Conservation (phyloP, 2,329 filamentous ascomycete species). For the Penicillium sp. region DNA sequence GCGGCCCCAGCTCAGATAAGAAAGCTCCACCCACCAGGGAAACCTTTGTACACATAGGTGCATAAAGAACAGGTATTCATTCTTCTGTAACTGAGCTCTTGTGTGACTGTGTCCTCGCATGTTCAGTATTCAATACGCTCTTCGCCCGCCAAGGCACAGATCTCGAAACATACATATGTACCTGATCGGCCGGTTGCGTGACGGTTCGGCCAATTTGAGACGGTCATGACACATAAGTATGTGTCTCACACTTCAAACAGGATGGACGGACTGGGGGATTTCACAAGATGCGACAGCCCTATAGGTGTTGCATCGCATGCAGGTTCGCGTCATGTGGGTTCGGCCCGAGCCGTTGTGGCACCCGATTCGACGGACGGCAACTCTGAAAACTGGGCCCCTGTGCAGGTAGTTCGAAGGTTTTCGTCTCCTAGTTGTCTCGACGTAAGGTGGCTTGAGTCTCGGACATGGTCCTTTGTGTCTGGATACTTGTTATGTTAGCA, state of each 20-base stretch:
- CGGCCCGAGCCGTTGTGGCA: slow-evolving; percentile 3
- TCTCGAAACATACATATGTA: neutral
- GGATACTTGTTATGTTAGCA: neutral
- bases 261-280: neutral
- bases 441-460: neutral
- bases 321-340: neutral
- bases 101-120: neutral
- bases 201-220: neutral
- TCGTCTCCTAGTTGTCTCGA: neutral
- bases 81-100: neutral
- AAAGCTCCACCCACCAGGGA: no score
- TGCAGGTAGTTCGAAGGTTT: no score
- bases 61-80: neutral
- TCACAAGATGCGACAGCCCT: no score
- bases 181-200: neutral
- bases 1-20: no score
- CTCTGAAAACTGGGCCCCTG: neutral
- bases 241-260: neutral
- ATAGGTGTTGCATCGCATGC: neutral
- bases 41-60: no score
- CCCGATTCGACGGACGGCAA: neutral
- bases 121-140: no score
- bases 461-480: neutral
- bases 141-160: neutral
- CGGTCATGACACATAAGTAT: no score